phyloP scores from a whole-genome alignment of 2,329 filamentous ascomycete genomes.

The Aureobasidium sp. region DNA sequence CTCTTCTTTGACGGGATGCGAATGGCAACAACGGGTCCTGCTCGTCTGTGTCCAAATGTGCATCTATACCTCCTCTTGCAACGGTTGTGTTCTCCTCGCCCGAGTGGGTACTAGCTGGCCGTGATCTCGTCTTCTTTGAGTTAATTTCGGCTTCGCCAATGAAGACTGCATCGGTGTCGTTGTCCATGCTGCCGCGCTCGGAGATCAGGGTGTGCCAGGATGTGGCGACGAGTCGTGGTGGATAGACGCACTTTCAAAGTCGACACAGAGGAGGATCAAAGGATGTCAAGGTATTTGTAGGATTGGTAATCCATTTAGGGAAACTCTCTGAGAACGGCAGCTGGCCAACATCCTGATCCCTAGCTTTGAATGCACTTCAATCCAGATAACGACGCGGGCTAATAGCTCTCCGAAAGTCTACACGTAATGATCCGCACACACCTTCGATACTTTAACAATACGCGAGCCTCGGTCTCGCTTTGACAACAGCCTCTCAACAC shows the following conservation, averaged over 20 bases:
- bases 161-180: slow-evolving; percentile 27
- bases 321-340: background rate
- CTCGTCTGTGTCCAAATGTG: slow-evolving; percentile 13
- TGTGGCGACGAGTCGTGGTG: background rate
- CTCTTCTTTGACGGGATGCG: slow-evolving; percentile 11
- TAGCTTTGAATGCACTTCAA: background rate
- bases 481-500: background rate
- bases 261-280: background rate
- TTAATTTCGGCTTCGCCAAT: slow-evolving; percentile 29
- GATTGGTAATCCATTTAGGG: slow-evolving; percentile 12
- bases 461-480: background rate
- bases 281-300: background rate
- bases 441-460: background rate
- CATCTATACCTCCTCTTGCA: slow-evolving; percentile 18
- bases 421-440: slow-evolving; percentile 12
- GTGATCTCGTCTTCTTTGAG: slow-evolving; percentile 6
- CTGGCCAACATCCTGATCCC: slow-evolving; percentile 1
- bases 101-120: background rate
- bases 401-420: slow-evolving; percentile 10
- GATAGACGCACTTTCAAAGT: background rate
- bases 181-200: slow-evolving; percentile 15
- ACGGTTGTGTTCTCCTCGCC: slow-evolving; percentile 17
- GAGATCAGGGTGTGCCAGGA: background rate
- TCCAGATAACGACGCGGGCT: slow-evolving; percentile 11
- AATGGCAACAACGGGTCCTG: slow-evolving; percentile 21